Evolutionary conservation across 2,329 filamentous ascomycete species (phyloP).

Genomic region (Fusarium setosum): DNA sequence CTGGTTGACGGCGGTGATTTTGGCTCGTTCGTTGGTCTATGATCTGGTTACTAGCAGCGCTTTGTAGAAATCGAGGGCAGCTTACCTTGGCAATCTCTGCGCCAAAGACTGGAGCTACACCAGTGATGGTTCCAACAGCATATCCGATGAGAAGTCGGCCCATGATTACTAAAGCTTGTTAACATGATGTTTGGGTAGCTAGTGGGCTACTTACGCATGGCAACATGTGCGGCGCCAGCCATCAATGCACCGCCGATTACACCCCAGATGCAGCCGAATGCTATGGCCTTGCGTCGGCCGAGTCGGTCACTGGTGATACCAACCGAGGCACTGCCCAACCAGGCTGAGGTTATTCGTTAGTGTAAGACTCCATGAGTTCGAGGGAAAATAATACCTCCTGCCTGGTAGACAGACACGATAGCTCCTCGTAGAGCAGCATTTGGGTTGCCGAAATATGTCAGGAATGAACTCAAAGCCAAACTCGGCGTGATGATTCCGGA

Average conservation of each 20-base stretch:
- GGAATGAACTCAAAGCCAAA: constrained; percentile 50
- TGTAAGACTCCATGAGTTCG: too few relatives aligned
- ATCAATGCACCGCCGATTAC: constrained; percentile 53
- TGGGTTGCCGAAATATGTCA: constrained; percentile 49
- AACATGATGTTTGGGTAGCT: fast-evolving
- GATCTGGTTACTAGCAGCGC: neutral
- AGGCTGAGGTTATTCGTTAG: constrained; percentile 40
- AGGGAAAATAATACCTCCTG: constrained; percentile 44
- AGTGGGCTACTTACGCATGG: constrained; percentile 47
- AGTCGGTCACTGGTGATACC: constrained; percentile 52
- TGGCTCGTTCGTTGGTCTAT: constrained; percentile 51
- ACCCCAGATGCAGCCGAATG: constrained; percentile 54
- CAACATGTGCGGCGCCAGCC: constrained; percentile 54
- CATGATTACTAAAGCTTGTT: constrained; percentile 46
- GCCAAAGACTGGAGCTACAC: constrained; percentile 54
- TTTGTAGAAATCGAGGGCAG: neutral
- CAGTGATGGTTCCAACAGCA: constrained; percentile 54
- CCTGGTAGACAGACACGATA: constrained; percentile 55
- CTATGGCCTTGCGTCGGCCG: constrained; percentile 52
- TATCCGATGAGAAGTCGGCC: constrained; percentile 52
- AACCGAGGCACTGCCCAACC: constrained; percentile 54
- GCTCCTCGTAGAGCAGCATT: constrained; percentile 50
- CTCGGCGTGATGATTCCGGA: constrained; percentile 56
- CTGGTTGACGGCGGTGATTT: constrained; percentile 53
- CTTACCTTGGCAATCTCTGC: constrained; percentile 54